Evolutionary conservation across 768 basidiomycete genomes (phyloP), one percentile per base, ranked within the genome.

Genomic region (Xerocomellus dryophilus): DNA sequence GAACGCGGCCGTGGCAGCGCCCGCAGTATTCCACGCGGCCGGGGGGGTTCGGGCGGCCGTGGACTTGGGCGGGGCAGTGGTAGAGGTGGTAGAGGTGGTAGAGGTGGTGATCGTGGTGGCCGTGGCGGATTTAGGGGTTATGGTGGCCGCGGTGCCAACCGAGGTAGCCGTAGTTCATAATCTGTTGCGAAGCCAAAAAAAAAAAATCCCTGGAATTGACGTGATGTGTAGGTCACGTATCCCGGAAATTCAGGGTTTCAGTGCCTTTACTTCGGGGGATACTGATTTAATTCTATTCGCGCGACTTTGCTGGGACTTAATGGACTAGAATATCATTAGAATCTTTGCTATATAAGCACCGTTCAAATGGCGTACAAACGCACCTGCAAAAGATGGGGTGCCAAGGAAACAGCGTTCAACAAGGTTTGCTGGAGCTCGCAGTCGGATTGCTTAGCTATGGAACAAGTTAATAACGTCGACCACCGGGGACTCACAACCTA

Each of bases 341-440:
- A 36, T 32, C 1, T 5, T 10, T 32, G 17, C 4, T 12, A 7
- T 25, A 25, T 3, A 4, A 4, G 32, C 7, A 21, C 4, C 23
- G 5, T 11, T 27, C 1, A 23, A 51, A 47, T 25, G 14, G 21
- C 0, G 21, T 31, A 15, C 39, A 27, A 39, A 63, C 74, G 11
- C 51, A 82, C 85, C 72, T 86, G 83, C 25, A 73, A 72, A 15
- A 85, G 66, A 55, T 80, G 78, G 32, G 81, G 72, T 3, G 73
- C 72, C 40, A 81, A 54, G 5, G 78, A 72, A 32, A 70, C 61
- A 4, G 77, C 68, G 53, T 74, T 69, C n/a, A 51, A 50, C 23
- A 74, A 54, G 0, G 63, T 62, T 11, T 71, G 66, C 47, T 64
- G 61, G 7, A 64, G 50, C 21, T 62, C 56, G 11, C 50, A 43